Evolutionary conservation across 495 filamentous ascomycete genomes (phyloP), one percentile per base, ranked within the genome.

Genomic region (Lasiosphaeria miniovina): DNA sequence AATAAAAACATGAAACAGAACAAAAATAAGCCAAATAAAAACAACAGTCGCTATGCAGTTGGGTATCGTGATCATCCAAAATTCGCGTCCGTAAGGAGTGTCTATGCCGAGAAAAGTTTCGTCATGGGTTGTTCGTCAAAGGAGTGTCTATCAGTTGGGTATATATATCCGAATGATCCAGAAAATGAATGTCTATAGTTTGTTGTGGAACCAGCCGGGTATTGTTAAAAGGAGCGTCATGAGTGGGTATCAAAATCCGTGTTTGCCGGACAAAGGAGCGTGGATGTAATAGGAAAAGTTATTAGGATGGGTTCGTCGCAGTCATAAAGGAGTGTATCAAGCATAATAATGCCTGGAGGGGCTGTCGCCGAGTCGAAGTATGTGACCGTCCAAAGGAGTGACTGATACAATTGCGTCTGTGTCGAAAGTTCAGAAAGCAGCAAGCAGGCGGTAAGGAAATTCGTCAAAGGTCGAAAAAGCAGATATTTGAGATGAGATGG

Each of bases 31-130:
- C 61, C 57, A 63, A 56, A 24, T 24, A 49, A 49, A 67, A 70
- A 69, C 69, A 77, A 76, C 77, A 80, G 76, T 74, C 75, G 77
- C 76, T 80, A 78, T 80, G 77, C 75, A 77, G 66, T 76, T 55
- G 76, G 75, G 74, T 74, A 70, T 74, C 74, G 66, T 71, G 64
- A 66, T 72, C 67, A 67, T 72, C 68, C 59, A 56, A 36, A 50
- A 59, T 59, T 38, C 50, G 36, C 49, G 49, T 70, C 60, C 62
- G 69, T 66, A 73, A 69, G 69, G 71, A 74, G 71, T 67, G 36
- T 72, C 64, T 71, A 71, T 72, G 65, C 65, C 60, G 61, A 68
- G 52, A 54, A 41, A 63, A 51, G 60, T 52, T 53, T 65, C 63
- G 65, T 68, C 63, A 61, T 65, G 57, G 41, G 46, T 34, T 32